These are phyloP conservation scores for Cruciata laevipes DNA, from an alignment of 257 asterid species.

Conservation along the genomic window DNA sequence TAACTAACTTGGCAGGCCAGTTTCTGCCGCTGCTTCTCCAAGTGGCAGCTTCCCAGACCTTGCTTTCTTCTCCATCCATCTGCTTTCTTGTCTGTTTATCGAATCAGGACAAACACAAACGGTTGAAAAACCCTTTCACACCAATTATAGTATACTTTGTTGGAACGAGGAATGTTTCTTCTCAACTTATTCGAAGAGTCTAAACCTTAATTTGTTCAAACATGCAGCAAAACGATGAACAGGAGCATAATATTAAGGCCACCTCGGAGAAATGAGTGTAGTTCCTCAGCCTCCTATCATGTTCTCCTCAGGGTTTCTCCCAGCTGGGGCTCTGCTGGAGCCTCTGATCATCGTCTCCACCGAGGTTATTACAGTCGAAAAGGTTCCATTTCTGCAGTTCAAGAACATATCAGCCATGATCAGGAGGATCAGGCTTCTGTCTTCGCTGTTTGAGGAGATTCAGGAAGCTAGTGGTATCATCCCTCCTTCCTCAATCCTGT, in stretches of 20 bases:
- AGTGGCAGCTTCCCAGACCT: slow-evolving; percentile 56
- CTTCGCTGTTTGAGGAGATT: slow-evolving; percentile 70
- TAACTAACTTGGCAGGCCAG: slow-evolving; percentile 37
- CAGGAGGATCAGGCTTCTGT: slow-evolving; percentile 52
- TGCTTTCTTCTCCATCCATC: slow-evolving; percentile 27
- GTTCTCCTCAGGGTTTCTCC: slow-evolving; percentile 54
- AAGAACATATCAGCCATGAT: slow-evolving; percentile 50
- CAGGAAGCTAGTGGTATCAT: slow-evolving; percentile 46
- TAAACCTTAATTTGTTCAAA: slow-evolving; percentile 4
- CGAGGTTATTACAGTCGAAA: slow-evolving; percentile 36
- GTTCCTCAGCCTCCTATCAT: slow-evolving; percentile 31
- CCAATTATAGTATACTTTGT: slow-evolving; percentile 21
- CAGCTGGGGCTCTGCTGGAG: slow-evolving; percentile 48
- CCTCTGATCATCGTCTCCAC: slow-evolving; percentile 46
- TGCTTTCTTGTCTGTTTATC: slow-evolving; percentile 24
- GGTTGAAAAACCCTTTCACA: slow-evolving; percentile 19
- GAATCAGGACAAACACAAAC: slow-evolving; percentile 38
- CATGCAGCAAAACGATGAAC: slow-evolving; percentile 17
- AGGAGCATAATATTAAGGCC: slow-evolving; percentile 18
- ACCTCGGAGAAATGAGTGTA: slow-evolving; percentile 35
- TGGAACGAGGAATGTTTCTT: slow-evolving; percentile 23
- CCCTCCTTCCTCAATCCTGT: slow-evolving; percentile 67
- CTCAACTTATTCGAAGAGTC: slow-evolving; percentile 12
- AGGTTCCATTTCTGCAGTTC: slow-evolving; percentile 35
- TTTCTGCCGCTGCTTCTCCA: slow-evolving; percentile 66